A percentile compares a stretch with the other conserved stretches of the same genome.
Conservation (phyloP, 2,329 filamentous ascomycete genomes). For the Xylariaceae sp. region DNA sequence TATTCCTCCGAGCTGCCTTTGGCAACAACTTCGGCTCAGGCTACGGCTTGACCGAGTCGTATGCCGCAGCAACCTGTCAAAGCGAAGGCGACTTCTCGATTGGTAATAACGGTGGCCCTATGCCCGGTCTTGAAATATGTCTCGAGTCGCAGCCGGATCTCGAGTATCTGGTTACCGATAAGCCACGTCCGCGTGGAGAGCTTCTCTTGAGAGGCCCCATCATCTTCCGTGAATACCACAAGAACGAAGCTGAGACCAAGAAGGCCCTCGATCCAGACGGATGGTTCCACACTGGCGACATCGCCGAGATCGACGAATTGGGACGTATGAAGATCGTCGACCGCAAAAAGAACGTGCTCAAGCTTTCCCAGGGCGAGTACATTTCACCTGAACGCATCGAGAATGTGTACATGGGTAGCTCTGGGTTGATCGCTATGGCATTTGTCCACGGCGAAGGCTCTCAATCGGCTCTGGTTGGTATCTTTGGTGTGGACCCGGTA, state of each 20-base stretch:
- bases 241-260: slow-evolving; percentile 80
- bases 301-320: slow-evolving; percentile 76
- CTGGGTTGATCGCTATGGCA: slow-evolving; percentile 70
- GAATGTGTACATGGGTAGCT: slow-evolving; percentile 84
- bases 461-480: slow-evolving; percentile 75
- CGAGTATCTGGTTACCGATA: slow-evolving; percentile 85
- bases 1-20: slow-evolving; percentile 82
- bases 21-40: slow-evolving; percentile 78
- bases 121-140: slow-evolving; percentile 68
- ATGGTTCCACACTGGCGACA: slow-evolving; percentile 97
- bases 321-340: slow-evolving; percentile 93
- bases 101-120: slow-evolving; percentile 77
- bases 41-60: slow-evolving; percentile 92
- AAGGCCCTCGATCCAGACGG: slow-evolving; percentile 82
- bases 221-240: slow-evolving; percentile 84
- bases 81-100: slow-evolving; percentile 64
- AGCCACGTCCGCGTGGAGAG: slow-evolving; percentile 86
- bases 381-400: slow-evolving; percentile 96
- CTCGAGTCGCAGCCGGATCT: slow-evolving; percentile 87
- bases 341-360: slow-evolving; percentile 98
- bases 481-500: slow-evolving; percentile 85
- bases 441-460: slow-evolving; percentile 89
- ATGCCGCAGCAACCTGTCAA: slow-evolving; percentile 73
- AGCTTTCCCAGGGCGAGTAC: slow-evolving; percentile 96
- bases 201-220: slow-evolving; percentile 76